Base-by-base conservation (phyloP, 129 eudicot species). In the Flaveria trinervia region DNA sequence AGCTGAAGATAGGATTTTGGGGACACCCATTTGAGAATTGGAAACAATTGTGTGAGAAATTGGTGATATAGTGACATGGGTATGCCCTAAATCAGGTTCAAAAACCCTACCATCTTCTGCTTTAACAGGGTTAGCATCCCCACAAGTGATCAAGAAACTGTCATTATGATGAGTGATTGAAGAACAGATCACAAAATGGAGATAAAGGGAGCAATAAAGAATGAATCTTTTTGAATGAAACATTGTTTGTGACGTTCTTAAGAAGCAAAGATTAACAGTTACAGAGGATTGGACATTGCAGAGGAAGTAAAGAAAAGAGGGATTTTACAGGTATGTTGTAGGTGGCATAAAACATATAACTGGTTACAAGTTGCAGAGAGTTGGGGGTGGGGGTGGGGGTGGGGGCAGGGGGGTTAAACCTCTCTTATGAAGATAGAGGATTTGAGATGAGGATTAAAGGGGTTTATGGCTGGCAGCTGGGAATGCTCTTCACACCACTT, bases 61-160 rank as follows among this genome's bases (percentile, higher is more conserved):
- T 22, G 84, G 77, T 64, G 86, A 85, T 50, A 75, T 55, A 9
- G 1, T 67, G 73, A 75, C 51, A 73, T 69, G 71, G 65, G 89
- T 25, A 55, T 79, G 79, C 46, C 74, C 72, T 4, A 74, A 39
- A 82, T 85, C 89, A 82, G 89, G 61, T 76, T 85, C 77, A 79
- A 75, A 85, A 68, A 79, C 49, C 76, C 89, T 79, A 43, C 89
- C 89, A 76, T 85, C 86, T 49, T 85, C 89, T 30, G 56, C 18
- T 72, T 75, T 60, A 55, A 82, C 65, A 36, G 86, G 72, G 39
- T 65, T 72, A 60, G 39, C 22, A 50, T 22, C 82, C 69, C 89
- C 89, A 75, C 89, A 85, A 70, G 70, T 22, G 44, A 85, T 79
- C 73, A 85, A 82, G 77, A 85, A 74, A 52, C 65, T 75, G 48